Evolutionary conservation across 768 basidiomycete species (phyloP), one percentile per base, ranked within the genome.

Genomic region (Cystofilobasidium ferigula): DNA sequence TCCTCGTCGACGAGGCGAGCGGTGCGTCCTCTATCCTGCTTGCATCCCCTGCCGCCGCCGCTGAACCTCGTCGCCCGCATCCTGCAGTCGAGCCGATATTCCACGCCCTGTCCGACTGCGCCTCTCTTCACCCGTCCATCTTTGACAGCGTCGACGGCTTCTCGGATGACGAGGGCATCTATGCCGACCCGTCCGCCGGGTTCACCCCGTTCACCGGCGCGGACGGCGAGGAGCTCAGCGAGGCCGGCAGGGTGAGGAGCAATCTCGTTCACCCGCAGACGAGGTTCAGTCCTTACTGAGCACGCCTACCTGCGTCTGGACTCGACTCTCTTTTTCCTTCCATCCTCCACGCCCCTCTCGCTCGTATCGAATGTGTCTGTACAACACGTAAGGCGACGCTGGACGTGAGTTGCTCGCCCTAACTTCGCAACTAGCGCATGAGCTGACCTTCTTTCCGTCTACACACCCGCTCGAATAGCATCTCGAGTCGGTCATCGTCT

Each of bases 171-270:
- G 58, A 40, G 68, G 71, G 24, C 40, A 63, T 48, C 43, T 72
- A 40, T 63, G 47, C 2, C 68, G 68, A 22, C 58, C 69, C 36
- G 66, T 61, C 0, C 4, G 62, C 48, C 47, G 70, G 61, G 14
- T 80, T 81, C 64, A 78, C 80, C 67, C 78, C 79, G 1, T 86
- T 88, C 73, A 78, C 77, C 26, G 86, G 85, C 32, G 80, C 81
- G 56, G 84, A 81, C 63, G 81, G 78, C 26, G 79, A 89, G 71
- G 87, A 91, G 76, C 82, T 91, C 70, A 87, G 85, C 76, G 85
- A 86, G 78, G 87, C 86, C 70, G 90, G 90, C 79, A 84, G 87
- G 86, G 88, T 90, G 85, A 87, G 90, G 86, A 88, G 85, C 76
- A 82, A 87, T 87, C 87, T 87, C 76, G 72, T 81, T 78, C 85